Evolutionary conservation across 176 grass and related monocot genomes (phyloP), one percentile per base, ranked within the genome.

Genomic region (Triticum urartu): DNA sequence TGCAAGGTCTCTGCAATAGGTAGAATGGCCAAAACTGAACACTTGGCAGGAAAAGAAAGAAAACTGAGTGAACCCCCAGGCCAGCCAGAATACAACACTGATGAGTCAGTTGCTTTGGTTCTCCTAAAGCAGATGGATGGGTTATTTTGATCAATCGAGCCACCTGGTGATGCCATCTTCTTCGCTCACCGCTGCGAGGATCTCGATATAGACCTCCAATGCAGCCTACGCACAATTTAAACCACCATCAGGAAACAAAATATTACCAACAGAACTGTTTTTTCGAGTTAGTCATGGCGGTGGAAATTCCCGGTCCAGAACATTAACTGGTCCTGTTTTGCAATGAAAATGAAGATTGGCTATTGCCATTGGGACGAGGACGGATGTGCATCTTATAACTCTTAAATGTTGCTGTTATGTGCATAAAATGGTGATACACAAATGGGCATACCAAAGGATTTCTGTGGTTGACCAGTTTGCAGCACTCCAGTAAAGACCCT

Each of bases 131-230:
- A 69, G 26, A 72, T 73, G 58, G 69, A 33, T 72, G 43, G 69
- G 38, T 77, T 21, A 54, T 72, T 21, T 47, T 14, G 78, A 63
- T 85, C 54, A 94, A 84, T 92, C 89, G 7, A 98, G 91, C 93
- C 96, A 98, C 72, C 96, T 76, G 42, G 85, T 84, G 66, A 98
- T 59, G 13, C 96, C 96, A 66, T 98, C 96, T 85, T 97, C 95
- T 79, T 95, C 95, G 36, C 82, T 89, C 12, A 89, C 84, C 47
- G 88, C 90, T 47, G 93, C 93, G 9, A 98, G 90, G 70, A 95
- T 88, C 79, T 95, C 93, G 45, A 98, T 81, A 67, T 86, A 85
- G 22, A 95, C 67, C 69, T 95, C 93, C 84, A 98, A 84, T 77
- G 81, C 56, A 42, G 74, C 96, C 96, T 95, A 67, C 76, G 78